Evolutionary conservation across 2,329 filamentous ascomycete species (phyloP).

Genomic region (Fusarium marasasianum): DNA sequence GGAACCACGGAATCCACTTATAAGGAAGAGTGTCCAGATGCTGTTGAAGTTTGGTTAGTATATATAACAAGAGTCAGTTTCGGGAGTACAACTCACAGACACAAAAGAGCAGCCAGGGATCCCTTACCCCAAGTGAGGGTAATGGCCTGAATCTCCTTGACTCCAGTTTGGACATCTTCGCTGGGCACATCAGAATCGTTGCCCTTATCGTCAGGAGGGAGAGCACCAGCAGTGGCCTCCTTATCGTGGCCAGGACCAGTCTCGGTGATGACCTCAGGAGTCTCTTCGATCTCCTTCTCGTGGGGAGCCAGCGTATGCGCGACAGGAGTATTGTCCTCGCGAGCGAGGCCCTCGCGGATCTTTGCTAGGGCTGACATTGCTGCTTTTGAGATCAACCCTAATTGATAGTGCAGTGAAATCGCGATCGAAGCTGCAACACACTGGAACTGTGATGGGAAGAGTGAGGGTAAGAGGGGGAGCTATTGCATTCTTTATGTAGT

Average conservation of each 20-base stretch:
- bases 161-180: slow-evolving; percentile 48
- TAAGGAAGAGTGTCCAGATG: slow-evolving; percentile 61
- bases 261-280: slow-evolving; percentile 2
- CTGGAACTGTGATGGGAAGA: not conserved
- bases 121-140: slow-evolving; percentile 53
- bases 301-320: slow-evolving; percentile 16
- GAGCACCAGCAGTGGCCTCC: slow-evolving; percentile 16
- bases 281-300: slow-evolving; percentile 13
- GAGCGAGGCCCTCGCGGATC: slow-evolving; percentile 21
- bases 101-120: slow-evolving; percentile 46
- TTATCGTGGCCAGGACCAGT: slow-evolving; percentile 12
- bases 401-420: not conserved
- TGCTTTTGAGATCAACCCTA: slow-evolving; percentile 1
- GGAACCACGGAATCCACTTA: slow-evolving; percentile 58
- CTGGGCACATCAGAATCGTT: slow-evolving; percentile 24
- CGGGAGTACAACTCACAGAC: slow-evolving; percentile 41
- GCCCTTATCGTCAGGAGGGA: slow-evolving; percentile 6
- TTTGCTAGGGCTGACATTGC: slow-evolving; percentile 34
- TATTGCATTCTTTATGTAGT: slow-evolving; percentile 20
- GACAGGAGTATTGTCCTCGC: slow-evolving; percentile 20
- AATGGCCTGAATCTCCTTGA: slow-evolving; percentile 54
- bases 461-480: slow-evolving; percentile 2
- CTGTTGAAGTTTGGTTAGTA: slow-evolving; percentile 26
- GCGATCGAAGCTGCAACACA: not conserved
- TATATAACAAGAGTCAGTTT: too few relatives aligned